Evolutionary conservation across 441 rosid genomes (phyloP).

Genomic region (Erodium moschatum): DNA sequence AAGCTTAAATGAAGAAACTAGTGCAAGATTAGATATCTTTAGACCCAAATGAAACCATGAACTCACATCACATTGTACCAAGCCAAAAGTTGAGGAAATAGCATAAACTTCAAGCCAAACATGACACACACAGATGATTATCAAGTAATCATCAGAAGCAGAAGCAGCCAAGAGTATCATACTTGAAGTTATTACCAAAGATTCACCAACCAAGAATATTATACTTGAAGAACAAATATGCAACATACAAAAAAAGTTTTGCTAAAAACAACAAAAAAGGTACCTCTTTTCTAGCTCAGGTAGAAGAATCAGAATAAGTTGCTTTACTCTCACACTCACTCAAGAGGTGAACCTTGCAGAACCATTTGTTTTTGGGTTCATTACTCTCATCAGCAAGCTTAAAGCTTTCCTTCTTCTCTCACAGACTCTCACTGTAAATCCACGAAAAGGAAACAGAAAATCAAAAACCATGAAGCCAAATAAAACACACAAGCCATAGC

Average conservation of each 20-base stretch:
- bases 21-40: background rate
- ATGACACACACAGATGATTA: background rate
- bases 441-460: background rate
- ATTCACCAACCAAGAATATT: background rate
- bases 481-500: background rate
- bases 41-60: background rate
- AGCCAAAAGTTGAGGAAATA: background rate
- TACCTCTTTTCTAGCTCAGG: background rate
- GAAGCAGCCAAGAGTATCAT: too few species aligned
- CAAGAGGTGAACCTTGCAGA: background rate
- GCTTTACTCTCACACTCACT: background rate
- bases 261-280: background rate
- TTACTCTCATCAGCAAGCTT: background rate
- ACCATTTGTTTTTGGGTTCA: background rate
- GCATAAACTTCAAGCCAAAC: background rate
- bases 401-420: background rate
- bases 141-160: too few species aligned
- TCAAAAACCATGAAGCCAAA: background rate
- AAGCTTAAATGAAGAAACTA: background rate
- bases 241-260: background rate
- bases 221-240: too few species aligned
- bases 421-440: background rate
- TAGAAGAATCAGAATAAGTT: background rate
- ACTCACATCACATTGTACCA: background rate
- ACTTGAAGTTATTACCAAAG: background rate